A percentile compares a stretch with the other conserved stretches of the same genome.
Conservation (phyloP, 2,329 filamentous ascomycete species). For the Ceratocystis diversiconidia region DNA sequence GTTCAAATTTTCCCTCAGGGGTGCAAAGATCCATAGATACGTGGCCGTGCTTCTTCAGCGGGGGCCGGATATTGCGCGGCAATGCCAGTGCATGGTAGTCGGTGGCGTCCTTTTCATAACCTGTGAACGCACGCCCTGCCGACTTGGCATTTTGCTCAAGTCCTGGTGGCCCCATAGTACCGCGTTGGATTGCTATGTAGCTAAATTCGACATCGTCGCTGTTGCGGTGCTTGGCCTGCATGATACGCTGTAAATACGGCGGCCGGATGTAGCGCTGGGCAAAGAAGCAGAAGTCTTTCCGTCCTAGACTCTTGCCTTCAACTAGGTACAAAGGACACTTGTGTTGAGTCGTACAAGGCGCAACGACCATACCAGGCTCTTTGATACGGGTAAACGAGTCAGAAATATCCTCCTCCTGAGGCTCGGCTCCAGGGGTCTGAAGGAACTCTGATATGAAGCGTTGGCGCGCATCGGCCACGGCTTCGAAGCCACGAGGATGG, state of each 20-base stretch:
- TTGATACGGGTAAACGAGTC: slow-evolving; percentile 29
- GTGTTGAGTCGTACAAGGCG: slow-evolving; percentile 76
- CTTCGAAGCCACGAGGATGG: slow-evolving; percentile 80
- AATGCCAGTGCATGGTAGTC: slow-evolving; percentile 50
- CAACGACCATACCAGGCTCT: slow-evolving; percentile 50
- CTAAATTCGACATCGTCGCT: slow-evolving; percentile 86
- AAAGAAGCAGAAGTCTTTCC: slow-evolving; percentile 87
- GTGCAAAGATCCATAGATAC: slow-evolving; percentile 87
- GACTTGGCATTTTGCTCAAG: slow-evolving; percentile 29
- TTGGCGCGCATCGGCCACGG: slow-evolving; percentile 70
- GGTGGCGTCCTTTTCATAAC: slow-evolving; percentile 42
- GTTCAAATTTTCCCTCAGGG: slow-evolving; percentile 67
- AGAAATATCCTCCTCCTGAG: slow-evolving; percentile 19
- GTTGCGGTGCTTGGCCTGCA: slow-evolving; percentile 56
- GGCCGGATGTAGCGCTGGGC: slow-evolving; percentile 78
- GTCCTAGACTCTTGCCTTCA: slow-evolving; percentile 53
- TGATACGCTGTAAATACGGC: slow-evolving; percentile 61
- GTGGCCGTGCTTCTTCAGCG: slow-evolving; percentile 78
- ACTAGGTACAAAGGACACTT: slow-evolving; percentile 77
- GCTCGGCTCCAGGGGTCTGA: slow-evolving; percentile 30
- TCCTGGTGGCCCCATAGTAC: slow-evolving; percentile 29
- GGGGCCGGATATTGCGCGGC: slow-evolving; percentile 63
- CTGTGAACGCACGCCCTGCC: slow-evolving; percentile 53
- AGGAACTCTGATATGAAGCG: slow-evolving; percentile 66
- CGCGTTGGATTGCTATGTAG: slow-evolving; percentile 74